A percentile compares a stretch with the other conserved stretches of the same genome.
phyloP scores from a whole-genome alignment of 495 filamentous ascomycete species.

The Thermochaetoides thermophila region DNA sequence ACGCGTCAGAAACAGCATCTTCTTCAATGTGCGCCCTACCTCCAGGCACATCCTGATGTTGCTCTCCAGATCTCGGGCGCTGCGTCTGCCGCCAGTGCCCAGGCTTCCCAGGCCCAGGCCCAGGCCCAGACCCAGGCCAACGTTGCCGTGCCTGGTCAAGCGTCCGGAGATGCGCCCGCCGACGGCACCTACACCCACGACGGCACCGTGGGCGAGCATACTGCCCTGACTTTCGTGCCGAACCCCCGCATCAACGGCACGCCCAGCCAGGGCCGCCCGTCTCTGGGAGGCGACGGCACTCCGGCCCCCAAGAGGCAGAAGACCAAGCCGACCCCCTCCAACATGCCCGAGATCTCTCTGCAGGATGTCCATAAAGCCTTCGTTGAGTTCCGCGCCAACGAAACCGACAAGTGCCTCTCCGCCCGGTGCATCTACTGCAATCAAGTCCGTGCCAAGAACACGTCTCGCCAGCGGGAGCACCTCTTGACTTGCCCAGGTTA shows the following conservation, averaged over 20 bases:
- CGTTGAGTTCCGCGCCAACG: constrained; percentile 17
- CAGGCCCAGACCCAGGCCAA: neutral
- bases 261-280: constrained; percentile 6
- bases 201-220: constrained; percentile 1
- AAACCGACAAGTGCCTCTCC: constrained; percentile 16
- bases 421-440: constrained; percentile 14
- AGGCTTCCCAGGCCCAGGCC: neutral
- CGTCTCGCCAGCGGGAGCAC: constrained; percentile 19
- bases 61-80: constrained; percentile 7
- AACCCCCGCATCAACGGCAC: constrained; percentile 19
- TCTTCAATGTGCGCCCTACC: constrained; percentile 12
- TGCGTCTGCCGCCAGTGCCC: neutral
- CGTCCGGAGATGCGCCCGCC: too few species aligned
- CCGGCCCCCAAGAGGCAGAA: constrained; percentile 19
- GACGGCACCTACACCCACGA: neutral
- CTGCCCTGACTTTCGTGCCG: constrained; percentile 14
- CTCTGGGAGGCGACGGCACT: constrained; percentile 7
- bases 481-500: constrained; percentile 14
- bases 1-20: constrained; percentile 21
- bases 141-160: too few species aligned
- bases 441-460: constrained; percentile 19
- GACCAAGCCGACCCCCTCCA: constrained; percentile 3
- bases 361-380: constrained; percentile 18
- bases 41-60: constrained; percentile 15
- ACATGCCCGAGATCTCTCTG: constrained; percentile 14